Evolutionary conservation across 75 land plant genomes (phyloP), one percentile per base, ranked within the genome.

Genomic region (Selaginella tamariscina): DNA sequence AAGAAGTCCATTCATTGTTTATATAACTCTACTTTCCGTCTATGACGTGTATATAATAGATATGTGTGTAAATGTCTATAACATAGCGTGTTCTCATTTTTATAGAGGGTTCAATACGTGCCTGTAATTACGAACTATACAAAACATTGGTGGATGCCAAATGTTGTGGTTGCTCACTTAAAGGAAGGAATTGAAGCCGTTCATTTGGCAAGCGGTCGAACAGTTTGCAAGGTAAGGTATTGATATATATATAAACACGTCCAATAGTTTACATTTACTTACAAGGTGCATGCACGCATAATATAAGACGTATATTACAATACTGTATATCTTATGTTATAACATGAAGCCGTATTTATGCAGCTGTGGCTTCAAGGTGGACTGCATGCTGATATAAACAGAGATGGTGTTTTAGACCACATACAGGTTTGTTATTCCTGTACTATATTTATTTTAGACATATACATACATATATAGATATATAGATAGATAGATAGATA

Each of bases 321-420:
- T n/a, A n/a, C n/a, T n/a, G n/a, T n/a, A n/a, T n/a, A n/a, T n/a
- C n/a, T n/a, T n/a, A n/a, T n/a, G n/a, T n/a, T n/a, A n/a, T n/a
- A n/a, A n/a, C n/a, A n/a, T n/a, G n/a, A n/a, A n/a, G n/a, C n/a
- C 49, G 15, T 15, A 5, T 39, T 15, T 39, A 39, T 72, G 33
- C 83, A 95, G 99, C 88, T 95, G 66, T 90, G 82, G 71, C 85
- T 95, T 33, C 80, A 78, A 74, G 99, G 96, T 24, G 96, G 99
- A 24, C 79, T 95, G 64, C 99, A 90, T 85, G 97, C 99, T 67
- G 99, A 95, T 75, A 78, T 95, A 33, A 95, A 95, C 75, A 96
- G 99, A 56, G 99, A 95, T 78, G 99, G 99, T 21, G 96, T 95
- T 65, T 67, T 95, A 44, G 99, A 95, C 72, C 99, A 95, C 80